Evolutionary conservation across 257 asterid genomes (phyloP), one percentile per base, ranked within the genome.

Genomic region (Petrea volubilis): DNA sequence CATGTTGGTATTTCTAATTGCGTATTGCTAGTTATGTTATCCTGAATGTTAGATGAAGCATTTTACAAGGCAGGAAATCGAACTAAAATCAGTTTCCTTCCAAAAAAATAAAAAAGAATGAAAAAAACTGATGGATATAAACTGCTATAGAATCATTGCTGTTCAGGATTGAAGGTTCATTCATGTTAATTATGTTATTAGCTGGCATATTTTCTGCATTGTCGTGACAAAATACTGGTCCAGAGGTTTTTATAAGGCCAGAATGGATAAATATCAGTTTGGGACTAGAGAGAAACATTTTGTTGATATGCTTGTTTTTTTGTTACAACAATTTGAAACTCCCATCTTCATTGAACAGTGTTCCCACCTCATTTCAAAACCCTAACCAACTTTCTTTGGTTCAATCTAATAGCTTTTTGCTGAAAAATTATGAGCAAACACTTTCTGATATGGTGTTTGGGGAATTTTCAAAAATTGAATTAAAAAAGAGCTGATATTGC

Each of bases 131-230:
- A n/a, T n/a, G 17, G 73, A 28, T 18, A 47, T 56, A 64, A 63
- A 60, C 57, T 57, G 74, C 41, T 31, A 21, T 38, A 38, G 41
- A 28, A 50, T 59, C 17, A 23, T 61, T 74, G 15, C 29, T 59
- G 6, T 49, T 27, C 15, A 15, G n/a, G 7, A 29, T 17, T 73
- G 58, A 51, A 57, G 50, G 29, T 24, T 49, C 13, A 40, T 27
- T 56, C 66, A 17, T 69, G 60, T 29, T 70, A 31, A 3, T 67
- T 34, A 7, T 6, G 44, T 31, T 40, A 12, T 40, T 12, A 29
- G 38, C 6, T 1, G 4, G 41, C 52, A 28, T 11, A 61, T 14
- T 27, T 36, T 20, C 20, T 25, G 74, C n/a, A n/a, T 31, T 4
- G 29, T 51, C 15, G 25, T 51, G 28, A 40, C 9, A 38, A 38